phyloP scores from a whole-genome alignment of 352 stramenopile genomes.

The Pythium brachiatum region DNA sequence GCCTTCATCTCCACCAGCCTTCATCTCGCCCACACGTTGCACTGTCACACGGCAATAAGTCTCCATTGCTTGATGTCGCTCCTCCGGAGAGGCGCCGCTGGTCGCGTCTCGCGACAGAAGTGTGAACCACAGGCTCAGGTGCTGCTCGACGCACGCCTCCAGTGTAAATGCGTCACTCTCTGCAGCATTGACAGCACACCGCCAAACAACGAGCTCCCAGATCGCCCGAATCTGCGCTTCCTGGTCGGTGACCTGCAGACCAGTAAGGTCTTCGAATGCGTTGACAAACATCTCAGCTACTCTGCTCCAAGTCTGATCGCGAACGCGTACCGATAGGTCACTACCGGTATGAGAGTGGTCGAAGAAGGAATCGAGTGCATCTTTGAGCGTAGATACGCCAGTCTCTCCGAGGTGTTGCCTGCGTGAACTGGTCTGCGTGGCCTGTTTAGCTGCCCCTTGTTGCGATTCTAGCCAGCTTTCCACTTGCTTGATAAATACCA shows the following conservation, averaged over 20 bases:
- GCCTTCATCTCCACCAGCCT: not conserved
- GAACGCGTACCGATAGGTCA: too few relatives aligned
- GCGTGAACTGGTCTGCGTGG: not conserved
- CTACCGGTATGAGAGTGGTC: not conserved
- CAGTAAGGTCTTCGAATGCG: constrained; percentile 11
- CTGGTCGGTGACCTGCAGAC: not conserved
- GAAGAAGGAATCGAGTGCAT: not conserved
- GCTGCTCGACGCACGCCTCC: not conserved
- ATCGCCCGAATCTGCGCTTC: not conserved
- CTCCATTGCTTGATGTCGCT: constrained; percentile 11
- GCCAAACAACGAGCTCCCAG: not conserved
- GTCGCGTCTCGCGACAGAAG: constrained; percentile 11
- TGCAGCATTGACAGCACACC: not conserved
- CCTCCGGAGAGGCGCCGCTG: constrained; percentile 4
- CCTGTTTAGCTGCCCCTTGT: not conserved
- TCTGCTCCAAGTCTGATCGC: not conserved
- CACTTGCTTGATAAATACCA: constrained; percentile 21
- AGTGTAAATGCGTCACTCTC: not conserved
- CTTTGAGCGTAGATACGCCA: not conserved
- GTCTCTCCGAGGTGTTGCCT: not conserved
- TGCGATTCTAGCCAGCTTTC: constrained; percentile 24
- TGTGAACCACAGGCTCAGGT: constrained; percentile 12
- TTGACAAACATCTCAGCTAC: not conserved
- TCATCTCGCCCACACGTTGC: not conserved
- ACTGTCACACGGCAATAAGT: constrained; percentile 10